These are phyloP conservation scores for Ramaria sp. DNA, from an alignment of 768 basidiomycete genomes.

Conservation along the genomic window DNA sequence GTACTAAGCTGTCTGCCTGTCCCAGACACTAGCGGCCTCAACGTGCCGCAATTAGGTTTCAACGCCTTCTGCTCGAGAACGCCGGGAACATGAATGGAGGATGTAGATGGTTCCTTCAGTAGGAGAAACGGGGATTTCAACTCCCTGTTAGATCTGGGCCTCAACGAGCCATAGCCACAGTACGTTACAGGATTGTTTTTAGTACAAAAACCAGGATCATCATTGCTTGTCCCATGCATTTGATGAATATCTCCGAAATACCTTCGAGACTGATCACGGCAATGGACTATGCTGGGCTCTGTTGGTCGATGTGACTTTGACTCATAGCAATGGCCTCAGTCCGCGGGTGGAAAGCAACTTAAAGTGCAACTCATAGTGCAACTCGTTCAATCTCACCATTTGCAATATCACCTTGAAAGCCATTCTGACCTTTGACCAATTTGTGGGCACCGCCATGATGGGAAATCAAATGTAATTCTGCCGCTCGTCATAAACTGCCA, in stretches of 20 bases:
- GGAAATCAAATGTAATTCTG: too few species aligned
- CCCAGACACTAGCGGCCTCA: conserved; percentile 9
- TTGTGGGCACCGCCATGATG: too few species aligned
- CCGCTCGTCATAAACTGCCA: too few species aligned
- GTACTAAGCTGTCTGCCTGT: conserved; percentile 27
- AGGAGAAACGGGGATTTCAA: neutral
- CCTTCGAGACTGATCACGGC: too few species aligned
- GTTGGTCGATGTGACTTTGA: too few species aligned
- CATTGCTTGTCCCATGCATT: neutral
- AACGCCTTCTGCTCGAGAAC: conserved; percentile 5
- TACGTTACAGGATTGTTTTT: conserved; percentile 6
- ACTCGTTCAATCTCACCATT: too few species aligned
- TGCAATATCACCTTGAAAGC: too few species aligned
- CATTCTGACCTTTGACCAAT: too few species aligned
- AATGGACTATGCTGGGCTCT: too few species aligned
- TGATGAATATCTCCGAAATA: neutral
- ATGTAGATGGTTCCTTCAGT: neutral
- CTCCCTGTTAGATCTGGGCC: conserved; percentile 2
- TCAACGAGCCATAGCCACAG: conserved; percentile 7
- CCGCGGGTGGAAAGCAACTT: too few species aligned
- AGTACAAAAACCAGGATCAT: neutral
- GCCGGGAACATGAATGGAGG: neutral
- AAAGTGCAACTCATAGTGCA: too few species aligned
- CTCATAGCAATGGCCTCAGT: too few species aligned
- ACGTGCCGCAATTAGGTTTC: conserved; percentile 10